Percentiles rank a stretch among this genome's conserved stretches.
Conservation (phyloP, 2,329 filamentous ascomycete species). For the Colletotrichum sp. region DNA sequence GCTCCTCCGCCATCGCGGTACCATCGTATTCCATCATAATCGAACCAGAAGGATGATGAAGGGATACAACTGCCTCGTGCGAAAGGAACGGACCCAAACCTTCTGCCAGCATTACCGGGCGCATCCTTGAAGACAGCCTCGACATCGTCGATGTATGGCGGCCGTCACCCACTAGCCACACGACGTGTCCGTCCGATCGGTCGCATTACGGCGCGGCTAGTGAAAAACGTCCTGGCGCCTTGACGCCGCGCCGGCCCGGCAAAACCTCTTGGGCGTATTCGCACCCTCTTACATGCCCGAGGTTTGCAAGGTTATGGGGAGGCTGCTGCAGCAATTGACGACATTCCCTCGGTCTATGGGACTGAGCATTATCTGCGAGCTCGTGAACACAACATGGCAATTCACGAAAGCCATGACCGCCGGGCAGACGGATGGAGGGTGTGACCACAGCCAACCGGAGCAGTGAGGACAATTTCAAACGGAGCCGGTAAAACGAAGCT, state of each 20-base stretch:
- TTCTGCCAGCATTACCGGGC: neutral
- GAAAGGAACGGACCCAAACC: neutral
- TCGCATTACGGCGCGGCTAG: neutral
- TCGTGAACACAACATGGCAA: neutral
- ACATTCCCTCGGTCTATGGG: neutral
- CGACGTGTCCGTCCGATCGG: neutral
- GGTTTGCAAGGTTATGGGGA: neutral
- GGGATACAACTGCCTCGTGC: neutral
- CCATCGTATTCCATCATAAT: neutral
- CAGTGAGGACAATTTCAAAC: neutral
- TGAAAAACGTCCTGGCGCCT: neutral
- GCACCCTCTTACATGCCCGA: neutral
- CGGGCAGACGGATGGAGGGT: neutral
- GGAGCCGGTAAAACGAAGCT: neutral
- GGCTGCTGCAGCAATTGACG: neutral
- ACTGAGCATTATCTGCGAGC: neutral
- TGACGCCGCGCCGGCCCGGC: conserved; percentile 7
- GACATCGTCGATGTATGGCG: neutral
- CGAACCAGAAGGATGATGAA: neutral
- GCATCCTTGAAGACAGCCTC: neutral
- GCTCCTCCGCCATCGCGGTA: neutral
- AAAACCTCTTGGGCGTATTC: neutral
- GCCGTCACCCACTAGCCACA: neutral
- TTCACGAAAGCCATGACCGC: neutral
- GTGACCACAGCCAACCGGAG: neutral